Percentiles rank a stretch among this genome's conserved stretches.
phyloP scores from a whole-genome alignment of 306 rosid species.

The Citrullus colocynthis region DNA sequence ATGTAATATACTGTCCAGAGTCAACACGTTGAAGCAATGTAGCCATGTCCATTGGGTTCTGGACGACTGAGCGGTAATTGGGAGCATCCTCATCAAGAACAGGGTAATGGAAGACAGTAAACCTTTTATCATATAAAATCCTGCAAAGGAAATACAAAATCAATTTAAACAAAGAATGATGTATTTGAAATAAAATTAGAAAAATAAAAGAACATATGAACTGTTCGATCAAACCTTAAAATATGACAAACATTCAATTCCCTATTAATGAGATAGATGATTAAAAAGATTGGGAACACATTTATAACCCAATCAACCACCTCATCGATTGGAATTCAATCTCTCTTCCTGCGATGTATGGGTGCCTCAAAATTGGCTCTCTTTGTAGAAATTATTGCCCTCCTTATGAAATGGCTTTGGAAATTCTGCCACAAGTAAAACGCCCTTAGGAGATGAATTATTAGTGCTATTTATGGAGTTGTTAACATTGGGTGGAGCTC shows the following conservation, averaged over 20 bases:
- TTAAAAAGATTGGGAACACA: too few species aligned
- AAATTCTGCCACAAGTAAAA: too few species aligned
- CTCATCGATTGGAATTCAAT: too few species aligned
- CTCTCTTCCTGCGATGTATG: too few species aligned
- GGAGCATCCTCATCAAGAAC: conserved; percentile 97
- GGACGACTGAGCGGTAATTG: conserved; percentile 75
- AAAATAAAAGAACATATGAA: neutral
- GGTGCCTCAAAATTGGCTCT: too few species aligned
- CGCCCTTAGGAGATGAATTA: too few species aligned
- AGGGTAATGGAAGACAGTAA: conserved; percentile 83
- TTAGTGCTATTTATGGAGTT: too few species aligned
- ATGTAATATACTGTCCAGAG: conserved; percentile 69
- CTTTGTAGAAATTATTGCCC: too few species aligned
- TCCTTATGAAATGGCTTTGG: too few species aligned
- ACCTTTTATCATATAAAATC: conserved; percentile 86
- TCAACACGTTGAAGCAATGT: conserved; percentile 83
- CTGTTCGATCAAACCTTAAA: neutral
- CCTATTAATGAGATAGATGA: too few species aligned
- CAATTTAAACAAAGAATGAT: neutral
- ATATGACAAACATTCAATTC: neutral
- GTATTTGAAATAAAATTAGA: neutral
- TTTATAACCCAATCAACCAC: too few species aligned
- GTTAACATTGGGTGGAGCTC: too few species aligned
- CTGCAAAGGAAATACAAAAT: conserved; percentile 25
- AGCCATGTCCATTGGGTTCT: conserved; percentile 89